Evolutionary conservation across 2,329 filamentous ascomycete species (phyloP).

Genomic region (Pseudocercospora fijiensis): DNA sequence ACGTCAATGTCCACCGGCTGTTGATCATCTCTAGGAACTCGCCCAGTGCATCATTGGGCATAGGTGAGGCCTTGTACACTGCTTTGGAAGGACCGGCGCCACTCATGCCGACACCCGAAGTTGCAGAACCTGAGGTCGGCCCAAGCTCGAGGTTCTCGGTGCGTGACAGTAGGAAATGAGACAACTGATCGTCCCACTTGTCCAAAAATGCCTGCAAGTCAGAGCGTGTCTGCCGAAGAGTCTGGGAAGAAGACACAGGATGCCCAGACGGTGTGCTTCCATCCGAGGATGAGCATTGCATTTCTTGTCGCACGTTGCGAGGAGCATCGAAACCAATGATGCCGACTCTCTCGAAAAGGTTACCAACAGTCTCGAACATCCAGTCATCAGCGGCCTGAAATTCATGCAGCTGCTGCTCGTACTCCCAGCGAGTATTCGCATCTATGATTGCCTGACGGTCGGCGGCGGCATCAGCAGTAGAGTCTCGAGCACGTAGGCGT

Average conservation of each 20-base stretch:
- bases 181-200: conserved; percentile 33
- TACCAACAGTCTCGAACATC: conserved; percentile 55
- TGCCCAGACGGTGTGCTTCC: conserved; percentile 1
- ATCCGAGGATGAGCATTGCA: conserved; percentile 18
- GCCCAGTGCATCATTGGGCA: conserved; percentile 39
- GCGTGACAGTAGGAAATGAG: conserved; percentile 30
- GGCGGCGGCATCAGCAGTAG: conserved; percentile 50
- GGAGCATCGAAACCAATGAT: conserved; percentile 42
- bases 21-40: conserved; percentile 51
- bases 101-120: conserved; percentile 19
- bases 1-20: conserved; percentile 46
- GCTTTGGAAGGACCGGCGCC: conserved; percentile 19
- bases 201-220: conserved; percentile 33
- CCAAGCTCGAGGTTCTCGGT: conserved; percentile 32
- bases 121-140: conserved; percentile 16
- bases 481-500: conserved; percentile 60
- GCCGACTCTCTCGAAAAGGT: conserved; percentile 53
- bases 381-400: conserved; percentile 58
- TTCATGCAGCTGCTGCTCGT: conserved; percentile 55
- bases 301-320: conserved; percentile 33
- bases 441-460: conserved; percentile 39
- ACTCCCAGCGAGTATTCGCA: conserved; percentile 55
- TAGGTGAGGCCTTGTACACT: conserved; percentile 15
- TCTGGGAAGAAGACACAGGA: not conserved
- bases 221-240: conserved; percentile 24